phyloP scores from a whole-genome alignment of 1,284 basidiomycete species.

The Hymenochaete sp. region DNA sequence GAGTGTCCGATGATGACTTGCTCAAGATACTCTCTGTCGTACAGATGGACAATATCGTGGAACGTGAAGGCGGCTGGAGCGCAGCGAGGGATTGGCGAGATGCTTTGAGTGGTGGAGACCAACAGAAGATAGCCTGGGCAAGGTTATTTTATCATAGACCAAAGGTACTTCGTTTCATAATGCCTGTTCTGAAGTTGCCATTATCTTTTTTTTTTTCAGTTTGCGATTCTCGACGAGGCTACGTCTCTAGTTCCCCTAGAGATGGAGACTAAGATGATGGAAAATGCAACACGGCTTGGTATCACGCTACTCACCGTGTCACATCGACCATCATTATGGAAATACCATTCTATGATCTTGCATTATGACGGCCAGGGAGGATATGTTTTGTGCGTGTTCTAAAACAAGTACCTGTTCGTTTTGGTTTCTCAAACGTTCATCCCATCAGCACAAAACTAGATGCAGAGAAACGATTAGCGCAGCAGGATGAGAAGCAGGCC shows the following conservation, averaged over 20 bases:
- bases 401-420: constrained; percentile 7
- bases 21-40: constrained; percentile 69
- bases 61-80: constrained; percentile 96
- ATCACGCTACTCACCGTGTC: constrained; percentile 90
- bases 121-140: constrained; percentile 94
- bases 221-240: constrained; percentile 94
- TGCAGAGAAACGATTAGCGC: constrained; percentile 81
- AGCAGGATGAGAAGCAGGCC: constrained; percentile 91
- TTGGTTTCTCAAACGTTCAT: constrained; percentile 7
- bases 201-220: constrained; percentile 38
- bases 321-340: constrained; percentile 90
- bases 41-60: constrained; percentile 83
- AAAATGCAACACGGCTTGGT: constrained; percentile 78
- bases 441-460: constrained; percentile 72
- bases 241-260: constrained; percentile 91
- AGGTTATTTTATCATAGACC: constrained; percentile 93
- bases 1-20: constrained; percentile 72
- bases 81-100: constrained; percentile 87
- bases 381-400: constrained; percentile 74
- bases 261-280: constrained; percentile 94
- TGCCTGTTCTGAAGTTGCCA: background rate
- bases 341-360: constrained; percentile 87
- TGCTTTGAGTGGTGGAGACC: constrained; percentile 80
- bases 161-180: constrained; percentile 48
- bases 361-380: constrained; percentile 82